Percentiles rank a stretch among this genome's conserved stretches.
phyloP scores from a whole-genome alignment of 208 protist species.

The Phytomonas francai region DNA sequence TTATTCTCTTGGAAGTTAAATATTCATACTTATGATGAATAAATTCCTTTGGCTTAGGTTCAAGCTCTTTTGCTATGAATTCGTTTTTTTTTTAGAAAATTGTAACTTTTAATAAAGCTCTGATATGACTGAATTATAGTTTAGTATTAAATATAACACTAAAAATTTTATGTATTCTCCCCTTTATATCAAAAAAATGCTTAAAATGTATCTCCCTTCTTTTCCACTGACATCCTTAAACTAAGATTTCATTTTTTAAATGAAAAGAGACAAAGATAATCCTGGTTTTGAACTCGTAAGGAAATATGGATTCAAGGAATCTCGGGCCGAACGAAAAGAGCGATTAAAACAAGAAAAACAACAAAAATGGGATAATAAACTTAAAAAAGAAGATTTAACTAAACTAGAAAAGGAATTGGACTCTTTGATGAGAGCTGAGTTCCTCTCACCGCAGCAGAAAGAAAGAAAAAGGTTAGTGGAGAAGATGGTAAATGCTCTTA shows the following conservation, averaged over 20 bases:
- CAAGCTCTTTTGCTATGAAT: too few relatives aligned
- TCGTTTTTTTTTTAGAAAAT: too few relatives aligned
- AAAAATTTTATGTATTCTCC: too few relatives aligned
- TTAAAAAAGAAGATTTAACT: constrained; percentile 32
- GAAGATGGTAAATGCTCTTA: constrained; percentile 36
- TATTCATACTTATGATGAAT: too few relatives aligned
- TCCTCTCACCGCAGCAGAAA: constrained; percentile 64
- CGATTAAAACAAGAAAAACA: constrained; percentile 35
- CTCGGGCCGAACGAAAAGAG: constrained; percentile 32
- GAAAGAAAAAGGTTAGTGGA: constrained; percentile 56
- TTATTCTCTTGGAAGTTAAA: too few relatives aligned
- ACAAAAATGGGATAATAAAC: constrained; percentile 40
- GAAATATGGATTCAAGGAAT: constrained; percentile 47
- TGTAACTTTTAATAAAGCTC: too few relatives aligned
- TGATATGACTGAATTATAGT: too few relatives aligned
- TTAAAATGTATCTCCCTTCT: too few relatives aligned
- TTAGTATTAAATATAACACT: too few relatives aligned
- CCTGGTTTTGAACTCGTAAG: constrained; percentile 8
- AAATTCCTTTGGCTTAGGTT: too few relatives aligned
- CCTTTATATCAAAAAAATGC: too few relatives aligned
- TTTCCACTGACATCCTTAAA: background rate
- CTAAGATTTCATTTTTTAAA: constrained; percentile 2
- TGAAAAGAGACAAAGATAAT: constrained; percentile 11
- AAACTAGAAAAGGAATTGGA: constrained; percentile 53
- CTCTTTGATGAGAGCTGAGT: constrained; percentile 33